Evolutionary conservation across 2,329 filamentous ascomycete species (phyloP).

Genomic region (Daldinia eschscholtzii): DNA sequence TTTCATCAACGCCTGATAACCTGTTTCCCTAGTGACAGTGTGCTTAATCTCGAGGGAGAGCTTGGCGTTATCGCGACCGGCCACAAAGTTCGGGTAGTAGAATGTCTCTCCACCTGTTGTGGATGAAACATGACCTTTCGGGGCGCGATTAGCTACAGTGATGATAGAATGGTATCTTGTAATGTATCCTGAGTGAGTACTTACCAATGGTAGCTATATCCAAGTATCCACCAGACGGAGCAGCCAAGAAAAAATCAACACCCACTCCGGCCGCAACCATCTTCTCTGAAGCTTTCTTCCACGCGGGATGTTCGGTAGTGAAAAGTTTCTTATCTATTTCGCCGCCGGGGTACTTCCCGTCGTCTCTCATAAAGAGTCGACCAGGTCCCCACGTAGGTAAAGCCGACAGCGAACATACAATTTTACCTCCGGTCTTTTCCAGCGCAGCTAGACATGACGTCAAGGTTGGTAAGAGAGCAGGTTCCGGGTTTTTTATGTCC

Average conservation of each 20-base stretch:
- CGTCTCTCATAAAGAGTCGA: slow-evolving; percentile 85
- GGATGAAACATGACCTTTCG: slow-evolving; percentile 80
- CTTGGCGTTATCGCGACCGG: slow-evolving; percentile 85
- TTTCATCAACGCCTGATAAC: slow-evolving; percentile 97
- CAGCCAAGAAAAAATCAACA: slow-evolving; percentile 93
- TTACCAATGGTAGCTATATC: slow-evolving; percentile 91
- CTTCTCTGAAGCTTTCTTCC: slow-evolving; percentile 86
- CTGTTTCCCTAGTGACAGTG: slow-evolving; percentile 88
- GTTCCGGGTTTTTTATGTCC: slow-evolving; percentile 88
- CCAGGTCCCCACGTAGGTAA: slow-evolving; percentile 94
- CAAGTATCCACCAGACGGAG: slow-evolving; percentile 89
- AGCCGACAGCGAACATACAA: slow-evolving; percentile 87
- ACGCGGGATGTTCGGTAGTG: slow-evolving; percentile 88
- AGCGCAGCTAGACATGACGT: slow-evolving; percentile 88
- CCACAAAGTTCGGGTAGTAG: slow-evolving; percentile 97
- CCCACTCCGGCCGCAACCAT: slow-evolving; percentile 90
- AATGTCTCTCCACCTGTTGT: slow-evolving; percentile 95
- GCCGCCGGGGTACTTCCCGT: slow-evolving; percentile 85
- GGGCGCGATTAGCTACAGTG: slow-evolving; percentile 38
- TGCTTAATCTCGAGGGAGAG: slow-evolving; percentile 88
- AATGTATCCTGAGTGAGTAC: slow-evolving; percentile 46
- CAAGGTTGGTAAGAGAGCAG: slow-evolving; percentile 85
- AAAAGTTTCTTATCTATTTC: slow-evolving; percentile 94
- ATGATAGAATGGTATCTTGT: background rate
- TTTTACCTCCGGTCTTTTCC: slow-evolving; percentile 89